Base-by-base conservation (phyloP, 2,329 filamentous ascomycete species). In the Fonsecaea erecta region DNA sequence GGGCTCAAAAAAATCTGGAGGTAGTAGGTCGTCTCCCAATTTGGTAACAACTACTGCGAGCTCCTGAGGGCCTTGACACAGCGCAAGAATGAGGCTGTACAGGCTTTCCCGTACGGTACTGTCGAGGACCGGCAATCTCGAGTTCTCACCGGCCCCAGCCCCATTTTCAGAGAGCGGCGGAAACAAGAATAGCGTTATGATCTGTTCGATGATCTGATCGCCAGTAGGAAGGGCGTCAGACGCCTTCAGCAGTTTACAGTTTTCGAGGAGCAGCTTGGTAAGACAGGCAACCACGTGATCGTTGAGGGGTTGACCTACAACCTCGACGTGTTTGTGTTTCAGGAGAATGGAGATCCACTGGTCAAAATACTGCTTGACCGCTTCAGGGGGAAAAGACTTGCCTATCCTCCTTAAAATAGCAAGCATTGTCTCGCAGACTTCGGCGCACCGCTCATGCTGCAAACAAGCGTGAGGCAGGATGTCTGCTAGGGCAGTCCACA, bases 141-240 rank as follows among this genome's bases (percentile, higher is more conserved):
- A 76, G 6, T 73, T 68, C 6, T 70, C 60, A 12, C 71, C 65
- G 11, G 73, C 71, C 2, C 74, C 72, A 3, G 72, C 65, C 14
- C 46, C 55, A 34, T 34, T 28, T 7, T 76, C 72, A 1, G 79
- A 80, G 18, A 81, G 71, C 43, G 82, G 80, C 0, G 90, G 89
- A 70, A 92, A 92, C 0, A 93, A 78, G 71, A 90, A 88, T 62
- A 80, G 84, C 73, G 82, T 85, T 70, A 92, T 86, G 0, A 93
- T 74, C 2, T 77, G 77, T 58, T 80, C 78, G 9, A 82, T 80
- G 53, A 85, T 74, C n/a, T 75, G 72, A 54, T 79, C 80, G 68
- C 52, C 65, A 35, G 71, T 24, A 68, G 63, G 54, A 60, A 67
- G 52, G 55, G 53, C 37, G 52, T 68, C 55, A 26, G 62, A 58